Base-by-base conservation (phyloP, 306 rosid genomes). In the Quillaja saponaria region DNA sequence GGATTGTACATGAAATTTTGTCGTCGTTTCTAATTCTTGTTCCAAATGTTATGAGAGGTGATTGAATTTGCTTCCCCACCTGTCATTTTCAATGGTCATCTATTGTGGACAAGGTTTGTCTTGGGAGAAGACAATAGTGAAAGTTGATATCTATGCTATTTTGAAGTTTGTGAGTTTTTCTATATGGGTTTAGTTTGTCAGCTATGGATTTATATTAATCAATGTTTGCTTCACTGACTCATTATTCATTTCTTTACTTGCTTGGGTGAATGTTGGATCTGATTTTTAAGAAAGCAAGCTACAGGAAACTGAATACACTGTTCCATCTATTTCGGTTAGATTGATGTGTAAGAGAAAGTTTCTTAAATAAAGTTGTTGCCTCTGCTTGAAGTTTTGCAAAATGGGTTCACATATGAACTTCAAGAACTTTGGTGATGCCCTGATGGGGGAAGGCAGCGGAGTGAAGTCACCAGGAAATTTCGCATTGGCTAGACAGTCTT, bases 381-480 rank as follows among this genome's bases (percentile, higher is more conserved):
- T 68, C 66, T 60, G 4, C 61, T 78, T 53, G 39, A 83, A 78
- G 73, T 51, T 35, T 61, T 63, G 14, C 18, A 61, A 48, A 68
- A 85, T 78, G 84, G 90, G 88, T 72, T 72, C 89, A 58, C 66
- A 68, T 38, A 75, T 86, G 86, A 86, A 88, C 75, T 92, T 82
- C 75, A 83, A 76, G 66, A 61, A 66, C 85, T 87, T 59, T 31
- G 80, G 70, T 39, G 84, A 87, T 57, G 79, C 48, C 60, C 77
- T 73, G 51, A 54, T 63, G 5, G 78, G 78, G 64, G 87, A 76
- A 51, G 71, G 65, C 13, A 65, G 52, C 50, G 60, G 67, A 53
- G 85, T 71, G 65, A 85, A 69, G 69, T 53, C 70, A 18, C 78
- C 45, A 0, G 77, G 77, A 41, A 79, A 70, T 81, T 68, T 47